Conservation (phyloP, 192 early-diverging fungal genomes). For the Rhizophagus prolifer region DNA sequence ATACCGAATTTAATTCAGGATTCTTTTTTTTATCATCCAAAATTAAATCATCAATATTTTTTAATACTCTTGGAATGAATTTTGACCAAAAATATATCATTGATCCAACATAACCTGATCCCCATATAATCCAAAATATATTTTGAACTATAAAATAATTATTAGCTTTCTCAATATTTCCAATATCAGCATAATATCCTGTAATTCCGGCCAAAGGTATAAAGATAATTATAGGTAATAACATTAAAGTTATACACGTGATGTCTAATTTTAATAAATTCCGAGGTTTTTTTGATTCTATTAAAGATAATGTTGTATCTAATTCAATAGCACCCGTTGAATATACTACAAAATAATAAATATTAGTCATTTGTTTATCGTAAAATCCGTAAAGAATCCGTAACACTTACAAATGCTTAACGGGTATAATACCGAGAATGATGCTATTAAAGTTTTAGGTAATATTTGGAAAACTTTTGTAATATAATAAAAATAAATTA, state of each 20-base stretch:
- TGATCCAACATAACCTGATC: neutral
- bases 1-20: neutral
- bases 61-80: neutral
- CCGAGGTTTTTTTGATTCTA: neutral
- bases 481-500: neutral
- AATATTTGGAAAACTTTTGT: conserved; percentile 1
- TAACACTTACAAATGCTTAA: neutral
- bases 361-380: no score
- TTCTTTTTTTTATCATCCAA: neutral
- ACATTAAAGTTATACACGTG: neutral
- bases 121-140: neutral
- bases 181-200: conserved; percentile 12
- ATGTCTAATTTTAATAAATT: neutral
- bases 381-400: no score
- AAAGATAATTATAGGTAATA: neutral
- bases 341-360: neutral
- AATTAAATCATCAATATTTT: neutral
- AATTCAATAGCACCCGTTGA: neutral
- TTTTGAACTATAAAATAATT: neutral
- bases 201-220: neutral
- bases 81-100: neutral
- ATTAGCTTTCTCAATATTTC: neutral
- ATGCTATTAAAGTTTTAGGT: neutral
- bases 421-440: neutral
- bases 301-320: neutral